Percentiles rank a stretch among this genome's conserved stretches.
phyloP scores from a whole-genome alignment of 2,329 filamentous ascomycete species.

The Penicillium sp. region DNA sequence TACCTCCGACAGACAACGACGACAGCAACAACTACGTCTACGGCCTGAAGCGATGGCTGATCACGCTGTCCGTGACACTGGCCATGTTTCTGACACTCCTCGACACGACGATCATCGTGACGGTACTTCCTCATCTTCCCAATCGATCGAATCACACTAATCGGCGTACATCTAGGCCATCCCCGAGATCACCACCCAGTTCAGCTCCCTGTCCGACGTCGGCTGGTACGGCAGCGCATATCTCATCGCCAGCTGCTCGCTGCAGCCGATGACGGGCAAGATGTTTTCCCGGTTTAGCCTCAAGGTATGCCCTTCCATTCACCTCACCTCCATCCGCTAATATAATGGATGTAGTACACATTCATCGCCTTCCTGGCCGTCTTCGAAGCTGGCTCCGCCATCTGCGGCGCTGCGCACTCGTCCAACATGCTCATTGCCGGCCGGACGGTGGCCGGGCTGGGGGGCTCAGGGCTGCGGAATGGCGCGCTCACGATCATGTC shows the following conservation, averaged over 20 bases:
- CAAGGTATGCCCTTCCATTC: not conserved
- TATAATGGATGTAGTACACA: constrained; percentile 19
- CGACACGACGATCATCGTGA: constrained; percentile 53
- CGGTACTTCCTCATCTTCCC: constrained; percentile 27
- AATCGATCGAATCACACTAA: no score
- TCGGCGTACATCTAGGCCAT: not conserved
- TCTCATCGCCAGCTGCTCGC: constrained; percentile 44
- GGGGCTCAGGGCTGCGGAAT: constrained; percentile 16
- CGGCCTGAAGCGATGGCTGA: constrained; percentile 8
- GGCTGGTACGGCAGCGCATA: constrained; percentile 37
- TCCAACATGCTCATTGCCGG: constrained; percentile 21
- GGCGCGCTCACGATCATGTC: constrained; percentile 18
- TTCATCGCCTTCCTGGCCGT: constrained; percentile 21
- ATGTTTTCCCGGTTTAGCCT: constrained; percentile 43
- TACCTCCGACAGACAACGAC: not conserved
- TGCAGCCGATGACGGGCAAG: constrained; percentile 54
- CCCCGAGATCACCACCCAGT: constrained; percentile 40
- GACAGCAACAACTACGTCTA: not conserved
- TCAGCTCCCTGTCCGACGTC: constrained; percentile 31
- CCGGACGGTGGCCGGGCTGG: constrained; percentile 20
- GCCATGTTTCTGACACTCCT: constrained; percentile 48
- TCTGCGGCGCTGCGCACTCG: constrained; percentile 21
- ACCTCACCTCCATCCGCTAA: constrained; percentile 17
- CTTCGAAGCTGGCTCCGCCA: constrained; percentile 23
- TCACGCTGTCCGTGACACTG: constrained; percentile 38